Percentiles rank a stretch among this genome's conserved stretches.
Evolutionary conservation across 306 rosid species (phyloP).

Genomic region (Luffa aegyptiaca): DNA sequence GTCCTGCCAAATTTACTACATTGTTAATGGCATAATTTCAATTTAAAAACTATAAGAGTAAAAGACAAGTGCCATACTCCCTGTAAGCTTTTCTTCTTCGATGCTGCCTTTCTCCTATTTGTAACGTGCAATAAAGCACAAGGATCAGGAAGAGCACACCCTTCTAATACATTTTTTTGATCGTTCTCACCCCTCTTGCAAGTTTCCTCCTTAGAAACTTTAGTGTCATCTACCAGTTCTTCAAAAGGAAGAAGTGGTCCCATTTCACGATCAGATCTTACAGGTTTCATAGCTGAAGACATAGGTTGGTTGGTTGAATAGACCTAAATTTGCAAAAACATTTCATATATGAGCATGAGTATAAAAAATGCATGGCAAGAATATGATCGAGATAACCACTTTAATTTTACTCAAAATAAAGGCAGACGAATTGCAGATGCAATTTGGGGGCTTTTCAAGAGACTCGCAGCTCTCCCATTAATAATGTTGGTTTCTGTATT

Average conservation of each 20-base stretch:
- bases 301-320: conserved; percentile 31
- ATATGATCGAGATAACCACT: neutral
- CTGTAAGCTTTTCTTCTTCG: conserved; percentile 42
- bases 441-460: neutral
- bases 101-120: conserved; percentile 60
- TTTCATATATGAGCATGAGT: neutral
- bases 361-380: neutral
- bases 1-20: conserved; percentile 42
- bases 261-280: conserved; percentile 26
- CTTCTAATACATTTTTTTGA: conserved; percentile 19
- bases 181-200: conserved; percentile 32
- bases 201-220: conserved; percentile 29
- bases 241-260: conserved; percentile 79
- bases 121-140: conserved; percentile 69
- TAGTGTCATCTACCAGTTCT: conserved; percentile 44
- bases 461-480: neutral
- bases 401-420: neutral
- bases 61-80: conserved; percentile 34
- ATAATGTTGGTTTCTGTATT: too few relatives aligned
- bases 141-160: conserved; percentile 48
- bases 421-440: neutral
- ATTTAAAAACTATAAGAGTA: conserved; percentile 12
- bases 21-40: conserved; percentile 17
- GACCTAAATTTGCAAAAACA: conserved; percentile 29
- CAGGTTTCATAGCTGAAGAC: conserved; percentile 40